Evolutionary conservation across 192 early-diverging fungal species (phyloP).

Genomic region (Gryganskiella cystojenkinii): DNA sequence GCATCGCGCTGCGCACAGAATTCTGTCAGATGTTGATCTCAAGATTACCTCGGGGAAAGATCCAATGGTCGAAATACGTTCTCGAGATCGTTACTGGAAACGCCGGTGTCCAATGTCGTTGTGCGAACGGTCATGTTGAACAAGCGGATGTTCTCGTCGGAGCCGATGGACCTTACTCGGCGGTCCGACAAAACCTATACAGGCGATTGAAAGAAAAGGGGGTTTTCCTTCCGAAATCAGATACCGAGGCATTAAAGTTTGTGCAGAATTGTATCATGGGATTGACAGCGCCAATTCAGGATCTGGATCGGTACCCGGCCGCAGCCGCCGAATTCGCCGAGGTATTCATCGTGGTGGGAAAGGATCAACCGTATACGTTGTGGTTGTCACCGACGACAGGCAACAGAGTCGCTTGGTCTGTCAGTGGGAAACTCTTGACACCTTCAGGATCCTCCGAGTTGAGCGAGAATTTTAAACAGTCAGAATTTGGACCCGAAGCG

Average conservation of each 20-base stretch:
- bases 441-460: constrained; percentile 14
- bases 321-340: constrained; percentile 8
- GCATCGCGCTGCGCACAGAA: constrained; percentile 9
- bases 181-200: constrained; percentile 32
- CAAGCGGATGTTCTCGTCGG: constrained; percentile 34
- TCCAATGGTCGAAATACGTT: constrained; percentile 30
- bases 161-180: constrained; percentile 26
- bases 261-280: constrained; percentile 22
- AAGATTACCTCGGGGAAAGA: constrained; percentile 15
- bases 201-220: constrained; percentile 14
- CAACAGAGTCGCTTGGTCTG: constrained; percentile 31
- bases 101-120: constrained; percentile 38
- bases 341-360: constrained; percentile 15
- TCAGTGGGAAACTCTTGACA: constrained; percentile 29
- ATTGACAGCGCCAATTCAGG: constrained; percentile 10
- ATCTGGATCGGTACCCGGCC: constrained; percentile 10
- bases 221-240: constrained; percentile 30
- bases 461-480: constrained; percentile 33
- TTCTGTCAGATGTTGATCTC: constrained; percentile 33
- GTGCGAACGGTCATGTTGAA: constrained; percentile 34
- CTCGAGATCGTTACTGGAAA: constrained; percentile 35
- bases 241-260: constrained; percentile 26
- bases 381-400: constrained; percentile 22
- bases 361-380: constrained; percentile 19
- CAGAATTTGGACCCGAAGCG: constrained; percentile 43